Conservation (phyloP, 1,284 basidiomycete genomes). For the Fomitopsis pinicola region DNA sequence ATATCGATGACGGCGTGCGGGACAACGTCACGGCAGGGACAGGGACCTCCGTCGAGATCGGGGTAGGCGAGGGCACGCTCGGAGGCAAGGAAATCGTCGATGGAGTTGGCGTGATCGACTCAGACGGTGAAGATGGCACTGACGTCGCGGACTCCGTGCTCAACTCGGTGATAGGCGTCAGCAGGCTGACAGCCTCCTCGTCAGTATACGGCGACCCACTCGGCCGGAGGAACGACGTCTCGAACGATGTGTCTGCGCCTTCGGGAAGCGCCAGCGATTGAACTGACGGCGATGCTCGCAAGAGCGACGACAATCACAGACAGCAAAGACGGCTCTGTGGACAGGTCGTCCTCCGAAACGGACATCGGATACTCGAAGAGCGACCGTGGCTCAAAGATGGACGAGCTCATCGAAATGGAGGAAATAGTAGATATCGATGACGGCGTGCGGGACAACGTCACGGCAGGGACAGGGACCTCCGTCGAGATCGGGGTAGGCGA, state of each 20-base stretch:
- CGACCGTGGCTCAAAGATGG: constrained; percentile 32
- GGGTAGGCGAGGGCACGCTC: constrained; percentile 24
- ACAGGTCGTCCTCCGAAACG: constrained; percentile 23
- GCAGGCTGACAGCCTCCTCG: constrained; percentile 22
- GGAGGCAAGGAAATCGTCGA: constrained; percentile 25
- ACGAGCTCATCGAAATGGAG: constrained; percentile 35
- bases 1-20: constrained; percentile 35
- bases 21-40: constrained; percentile 19
- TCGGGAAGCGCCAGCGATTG: constrained; percentile 54
- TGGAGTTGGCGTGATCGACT: constrained; percentile 26
- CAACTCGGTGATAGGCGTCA: constrained; percentile 34
- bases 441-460: constrained; percentile 30
- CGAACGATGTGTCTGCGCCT: constrained; percentile 56
- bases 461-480: constrained; percentile 10
- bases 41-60: constrained; percentile 16
- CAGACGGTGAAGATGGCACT: constrained; percentile 22
- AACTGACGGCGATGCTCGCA: constrained; percentile 63
- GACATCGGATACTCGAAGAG: constrained; percentile 25
- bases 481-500: constrained; percentile 23
- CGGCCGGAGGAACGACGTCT: constrained; percentile 41
- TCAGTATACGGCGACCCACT: constrained; percentile 34
- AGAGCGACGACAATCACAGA: too few relatives aligned
- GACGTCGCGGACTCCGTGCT: constrained; percentile 23
- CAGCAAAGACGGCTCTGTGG: constrained; percentile 56
- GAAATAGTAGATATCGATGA: constrained; percentile 39